phyloP scores from a whole-genome alignment of 2,329 filamentous ascomycete genomes.

The Orbilia quercus region DNA sequence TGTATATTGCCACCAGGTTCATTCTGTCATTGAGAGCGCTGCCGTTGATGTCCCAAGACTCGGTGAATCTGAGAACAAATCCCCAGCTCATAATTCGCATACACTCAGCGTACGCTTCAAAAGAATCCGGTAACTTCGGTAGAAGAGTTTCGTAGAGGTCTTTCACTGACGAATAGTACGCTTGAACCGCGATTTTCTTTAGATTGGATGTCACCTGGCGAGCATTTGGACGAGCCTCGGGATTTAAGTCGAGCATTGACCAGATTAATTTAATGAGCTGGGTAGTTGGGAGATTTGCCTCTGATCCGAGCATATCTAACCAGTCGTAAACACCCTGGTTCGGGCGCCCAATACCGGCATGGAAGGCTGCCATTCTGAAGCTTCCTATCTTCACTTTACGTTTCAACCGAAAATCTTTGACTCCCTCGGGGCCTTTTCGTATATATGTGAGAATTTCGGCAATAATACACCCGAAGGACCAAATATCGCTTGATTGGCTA shows the following conservation, averaged over 20 bases:
- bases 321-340: slow-evolving; percentile 19
- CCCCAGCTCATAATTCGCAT: slow-evolving; percentile 38
- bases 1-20: slow-evolving; percentile 25
- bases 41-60: not conserved
- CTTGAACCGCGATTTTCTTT: slow-evolving; percentile 1
- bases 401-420: slow-evolving; percentile 5
- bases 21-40: not conserved
- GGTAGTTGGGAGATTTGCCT: not conserved
- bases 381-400: slow-evolving; percentile 26
- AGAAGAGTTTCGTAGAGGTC: slow-evolving; percentile 20
- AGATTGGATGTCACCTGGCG: slow-evolving; percentile 12
- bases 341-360: slow-evolving; percentile 3
- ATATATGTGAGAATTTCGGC: slow-evolving; percentile 58
- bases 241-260: slow-evolving; percentile 23
- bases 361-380: slow-evolving; percentile 14
- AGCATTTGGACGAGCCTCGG: slow-evolving; percentile 11
- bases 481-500: slow-evolving; percentile 59
- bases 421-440: slow-evolving; percentile 5
- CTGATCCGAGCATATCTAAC: not conserved
- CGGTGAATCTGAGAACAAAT: not conserved
- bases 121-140: slow-evolving; percentile 11
- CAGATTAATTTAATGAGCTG: slow-evolving; percentile 16
- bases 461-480: slow-evolving; percentile 60
- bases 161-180: slow-evolving; percentile 16
- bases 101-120: slow-evolving; percentile 43